Evolutionary conservation across 1,284 basidiomycete genomes (phyloP), one percentile per base, ranked within the genome.

Genomic region (Cystobasidiaceae sp.): DNA sequence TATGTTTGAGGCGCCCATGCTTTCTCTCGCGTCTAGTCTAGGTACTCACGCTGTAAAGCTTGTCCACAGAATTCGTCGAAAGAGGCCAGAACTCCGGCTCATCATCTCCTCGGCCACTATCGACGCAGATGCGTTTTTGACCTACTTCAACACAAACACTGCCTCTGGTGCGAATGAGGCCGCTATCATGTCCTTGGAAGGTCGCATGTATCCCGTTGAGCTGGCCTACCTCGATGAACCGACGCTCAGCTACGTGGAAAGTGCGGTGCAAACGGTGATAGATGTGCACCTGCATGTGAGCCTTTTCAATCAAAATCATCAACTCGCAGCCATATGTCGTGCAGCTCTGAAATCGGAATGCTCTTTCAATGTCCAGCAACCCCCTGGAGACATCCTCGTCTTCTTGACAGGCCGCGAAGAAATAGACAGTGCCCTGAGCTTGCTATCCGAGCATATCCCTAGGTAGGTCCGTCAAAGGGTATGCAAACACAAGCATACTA

Each of bases 21-120:
- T 19, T 39, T 19, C 33, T 28, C 43, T 67, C 4, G 55, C 17
- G 25, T 32, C 5, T 19, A 5, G 27, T 23, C 30, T 58, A 13
- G 17, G 17, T 33, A 21, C 21, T 13, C 6, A 8, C n/a, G n/a
- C n/a, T n/a, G n/a, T n/a, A n/a, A n/a, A n/a, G n/a, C n/a, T n/a
- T 17, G 19, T 28, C 21, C 7, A 25, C 33, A 70, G 54, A 71
- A 93, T 98, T 63, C 86, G 89, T 45, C 83, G 86, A 59, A 93
- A 94, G 75, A 83, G 94, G 45, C 89, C 90, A 2, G 86, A 88
- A 6, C 82, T 98, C 46, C 83, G 96, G 23, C 80, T 98, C 25
- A 86, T 98, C 45, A 86, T 98, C 33, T 93, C 93, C 2, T 96
- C 93, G 4, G 96, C 96, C 1, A 98, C 94, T 0, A 84, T 97